A percentile compares a stretch with the other conserved stretches of the same genome.
These are phyloP conservation scores for Brettanomyces custersianus DNA, from an alignment of 805 yeast species.

Conservation along the genomic window DNA sequence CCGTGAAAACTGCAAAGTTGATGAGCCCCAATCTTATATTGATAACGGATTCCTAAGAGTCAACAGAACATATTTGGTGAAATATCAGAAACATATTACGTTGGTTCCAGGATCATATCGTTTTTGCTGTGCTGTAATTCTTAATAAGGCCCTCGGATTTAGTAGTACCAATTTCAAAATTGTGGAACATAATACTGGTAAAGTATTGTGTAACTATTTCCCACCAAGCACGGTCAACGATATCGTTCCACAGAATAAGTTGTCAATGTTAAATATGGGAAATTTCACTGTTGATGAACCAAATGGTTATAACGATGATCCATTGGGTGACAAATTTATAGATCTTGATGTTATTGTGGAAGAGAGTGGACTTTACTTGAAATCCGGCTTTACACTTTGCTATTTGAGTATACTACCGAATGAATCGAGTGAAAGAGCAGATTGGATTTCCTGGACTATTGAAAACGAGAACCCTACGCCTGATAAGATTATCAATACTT, in stretches of 20 bases:
- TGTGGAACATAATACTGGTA: slow-evolving; percentile 21
- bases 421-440: slow-evolving; percentile 2
- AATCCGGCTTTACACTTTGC: slow-evolving; percentile 39
- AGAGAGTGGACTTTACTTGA: slow-evolving; percentile 46
- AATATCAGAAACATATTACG: slow-evolving; percentile 36
- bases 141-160: slow-evolving; percentile 46
- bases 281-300: slow-evolving; percentile 24
- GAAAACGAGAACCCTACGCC: slow-evolving; percentile 24
- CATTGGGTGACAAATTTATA: slow-evolving; percentile 21
- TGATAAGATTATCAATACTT: slow-evolving; percentile 32
- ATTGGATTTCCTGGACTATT: slow-evolving; percentile 26
- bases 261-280: slow-evolving; percentile 44
- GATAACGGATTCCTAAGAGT: slow-evolving; percentile 31
- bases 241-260: slow-evolving; percentile 42
- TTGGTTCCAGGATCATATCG: slow-evolving; percentile 42
- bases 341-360: slow-evolving; percentile 40
- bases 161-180: slow-evolving; percentile 52
- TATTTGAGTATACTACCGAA: slow-evolving; percentile 22
- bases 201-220: slow-evolving; percentile 32
- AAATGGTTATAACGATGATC: slow-evolving; percentile 2
- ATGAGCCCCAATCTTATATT: slow-evolving; percentile 37
- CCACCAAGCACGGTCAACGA: slow-evolving; percentile 53
- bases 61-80: slow-evolving; percentile 39
- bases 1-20: slow-evolving; percentile 28
- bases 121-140: slow-evolving; percentile 40